Conservation (phyloP, 352 stramenopile species). For the Globisporangium radiosum region DNA sequence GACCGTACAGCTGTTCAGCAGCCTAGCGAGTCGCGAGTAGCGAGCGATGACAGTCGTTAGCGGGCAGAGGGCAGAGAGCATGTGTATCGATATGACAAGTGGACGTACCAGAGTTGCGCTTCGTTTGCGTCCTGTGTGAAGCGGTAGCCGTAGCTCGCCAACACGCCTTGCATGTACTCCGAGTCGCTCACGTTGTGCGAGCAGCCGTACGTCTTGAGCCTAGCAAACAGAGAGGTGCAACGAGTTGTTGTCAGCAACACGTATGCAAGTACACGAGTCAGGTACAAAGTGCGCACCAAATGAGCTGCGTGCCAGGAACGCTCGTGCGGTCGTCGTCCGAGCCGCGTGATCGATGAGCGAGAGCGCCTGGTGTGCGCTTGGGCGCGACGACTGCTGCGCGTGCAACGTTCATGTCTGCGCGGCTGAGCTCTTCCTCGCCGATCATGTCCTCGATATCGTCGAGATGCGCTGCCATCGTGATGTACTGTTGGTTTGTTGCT, state of each 20-base stretch:
- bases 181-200: conserved; percentile 91
- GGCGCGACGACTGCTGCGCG: conserved; percentile 57
- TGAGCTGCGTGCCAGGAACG: conserved; percentile 65
- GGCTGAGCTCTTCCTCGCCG: conserved; percentile 54
- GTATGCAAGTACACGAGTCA: too few species aligned
- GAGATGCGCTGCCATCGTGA: conserved; percentile 15
- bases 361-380: conserved; percentile 21
- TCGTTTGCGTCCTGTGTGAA: conserved; percentile 69
- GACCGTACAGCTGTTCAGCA: conserved; percentile 92
- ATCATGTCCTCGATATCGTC: conserved; percentile 86
- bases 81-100: background rate
- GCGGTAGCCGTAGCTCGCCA: conserved; percentile 87
- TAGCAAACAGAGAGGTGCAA: conserved; percentile 5
- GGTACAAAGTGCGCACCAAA: conserved; percentile 29
- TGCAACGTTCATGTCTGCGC: conserved; percentile 32
- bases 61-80: background rate
- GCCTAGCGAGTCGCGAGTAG: conserved; percentile 13
- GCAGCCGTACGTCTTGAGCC: conserved; percentile 90
- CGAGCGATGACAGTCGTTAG: too few species aligned
- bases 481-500: background rate
- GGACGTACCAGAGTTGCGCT: conserved; percentile 69
- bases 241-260: too few species aligned
- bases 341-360: background rate
- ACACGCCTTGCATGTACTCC: conserved; percentile 91
- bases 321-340: conserved; percentile 7